phyloP scores from a whole-genome alignment of 1,139 yeast species.

The Cylindricascospora bacillispora region DNA sequence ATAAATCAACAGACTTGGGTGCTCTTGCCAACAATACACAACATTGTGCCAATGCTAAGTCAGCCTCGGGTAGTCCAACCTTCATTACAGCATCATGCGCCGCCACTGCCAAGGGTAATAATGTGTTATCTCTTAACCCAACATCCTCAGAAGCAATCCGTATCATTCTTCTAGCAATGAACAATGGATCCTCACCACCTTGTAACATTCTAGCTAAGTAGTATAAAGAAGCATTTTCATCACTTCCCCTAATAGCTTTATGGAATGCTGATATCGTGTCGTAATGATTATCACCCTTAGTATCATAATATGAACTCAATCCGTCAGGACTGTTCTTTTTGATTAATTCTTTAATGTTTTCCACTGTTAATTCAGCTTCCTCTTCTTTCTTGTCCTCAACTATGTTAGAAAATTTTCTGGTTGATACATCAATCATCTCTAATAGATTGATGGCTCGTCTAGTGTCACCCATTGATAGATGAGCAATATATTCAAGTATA shows the following conservation, averaged over 20 bases:
- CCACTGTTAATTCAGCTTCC: slow-evolving; percentile 7
- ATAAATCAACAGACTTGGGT: slow-evolving; percentile 72
- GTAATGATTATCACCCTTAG: slow-evolving; percentile 84
- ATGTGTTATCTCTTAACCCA: slow-evolving; percentile 69
- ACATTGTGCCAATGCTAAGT: slow-evolving; percentile 79
- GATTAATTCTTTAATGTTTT: slow-evolving; percentile 12
- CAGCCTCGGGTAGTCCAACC: slow-evolving; percentile 96
- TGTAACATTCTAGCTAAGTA: slow-evolving; percentile 77
- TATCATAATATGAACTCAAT: slow-evolving; percentile 52
- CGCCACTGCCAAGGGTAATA: slow-evolving; percentile 78
- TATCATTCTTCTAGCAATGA: slow-evolving; percentile 84
- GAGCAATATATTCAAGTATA: slow-evolving; percentile 57
- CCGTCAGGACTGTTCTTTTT: slow-evolving; percentile 26
- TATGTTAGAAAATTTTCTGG: slow-evolving; percentile 13
- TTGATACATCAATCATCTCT: slow-evolving; percentile 39
- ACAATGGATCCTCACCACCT: slow-evolving; percentile 91
- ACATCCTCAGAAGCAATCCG: slow-evolving; percentile 87
- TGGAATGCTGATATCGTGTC: slow-evolving; percentile 93
- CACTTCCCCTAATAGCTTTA: slow-evolving; percentile 76
- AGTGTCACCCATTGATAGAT: slow-evolving; percentile 81
- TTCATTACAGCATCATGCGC: slow-evolving; percentile 80
- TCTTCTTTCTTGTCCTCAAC: slow-evolving; percentile 2
- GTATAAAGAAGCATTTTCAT: slow-evolving; percentile 80
- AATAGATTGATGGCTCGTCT: slow-evolving; percentile 68
- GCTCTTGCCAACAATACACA: slow-evolving; percentile 81